phyloP scores from a whole-genome alignment of 257 asterid genomes.

The Solanum arcanum region DNA sequence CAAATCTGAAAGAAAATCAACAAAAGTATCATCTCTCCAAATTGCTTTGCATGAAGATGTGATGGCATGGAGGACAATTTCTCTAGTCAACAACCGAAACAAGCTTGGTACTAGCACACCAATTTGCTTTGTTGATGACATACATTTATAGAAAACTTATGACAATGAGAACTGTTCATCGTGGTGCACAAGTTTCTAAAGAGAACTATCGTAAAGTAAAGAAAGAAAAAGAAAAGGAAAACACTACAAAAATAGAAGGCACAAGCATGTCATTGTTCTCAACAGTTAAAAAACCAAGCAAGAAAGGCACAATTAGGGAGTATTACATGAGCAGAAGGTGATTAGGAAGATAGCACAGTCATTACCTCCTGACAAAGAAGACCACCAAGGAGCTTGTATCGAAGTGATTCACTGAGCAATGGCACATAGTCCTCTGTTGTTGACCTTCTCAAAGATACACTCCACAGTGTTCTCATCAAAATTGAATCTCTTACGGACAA shows the following conservation, averaged over 20 bases:
- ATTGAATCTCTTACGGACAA: constrained; percentile 41
- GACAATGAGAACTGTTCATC: neutral
- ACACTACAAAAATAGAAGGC: neutral
- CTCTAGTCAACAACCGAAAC: constrained; percentile 24
- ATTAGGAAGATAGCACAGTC: neutral
- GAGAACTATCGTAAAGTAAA: neutral
- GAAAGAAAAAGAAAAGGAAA: neutral
- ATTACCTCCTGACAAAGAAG: constrained; percentile 49
- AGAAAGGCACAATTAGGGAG: neutral
- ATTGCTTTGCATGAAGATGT: neutral
- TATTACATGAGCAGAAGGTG: neutral
- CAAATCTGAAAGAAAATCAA: no score
- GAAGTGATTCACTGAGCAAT: constrained; percentile 48
- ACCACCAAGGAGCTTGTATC: constrained; percentile 57
- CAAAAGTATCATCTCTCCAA: neutral
- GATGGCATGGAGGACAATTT: neutral
- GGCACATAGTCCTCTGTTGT: constrained; percentile 49
- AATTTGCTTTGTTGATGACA: constrained; percentile 10
- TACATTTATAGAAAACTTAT: neutral
- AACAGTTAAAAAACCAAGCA: neutral
- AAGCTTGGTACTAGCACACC: constrained; percentile 8
- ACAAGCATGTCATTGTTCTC: neutral
- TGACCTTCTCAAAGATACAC: constrained; percentile 45
- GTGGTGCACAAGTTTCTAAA: neutral
- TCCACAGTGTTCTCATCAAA: constrained; percentile 43